A percentile compares a stretch with the other conserved stretches of the same genome.
Evolutionary conservation across 176 grass and related monocot genomes (phyloP).

Genomic region (Musa schizocarpa): DNA sequence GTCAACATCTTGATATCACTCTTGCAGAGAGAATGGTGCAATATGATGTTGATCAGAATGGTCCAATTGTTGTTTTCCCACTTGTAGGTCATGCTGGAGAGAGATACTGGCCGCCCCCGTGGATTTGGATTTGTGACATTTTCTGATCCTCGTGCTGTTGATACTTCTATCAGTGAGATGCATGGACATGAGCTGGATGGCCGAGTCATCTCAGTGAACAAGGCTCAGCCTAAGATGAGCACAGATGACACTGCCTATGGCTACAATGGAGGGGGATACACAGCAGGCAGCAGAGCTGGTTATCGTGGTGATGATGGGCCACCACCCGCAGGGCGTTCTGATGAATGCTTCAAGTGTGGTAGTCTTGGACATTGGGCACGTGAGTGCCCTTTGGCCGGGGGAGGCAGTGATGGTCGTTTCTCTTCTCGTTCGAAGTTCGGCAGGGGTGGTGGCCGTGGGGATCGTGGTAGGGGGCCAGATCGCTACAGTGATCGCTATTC

Average conservation of each 20-base stretch:
- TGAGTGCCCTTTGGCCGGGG: constrained; percentile 49
- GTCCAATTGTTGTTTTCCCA: not conserved
- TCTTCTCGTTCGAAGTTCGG: constrained; percentile 55
- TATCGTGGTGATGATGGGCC: constrained; percentile 66
- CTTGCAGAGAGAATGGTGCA: not conserved
- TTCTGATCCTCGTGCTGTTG: constrained; percentile 43
- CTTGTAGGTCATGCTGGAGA: constrained; percentile 72
- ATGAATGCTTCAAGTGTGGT: constrained; percentile 74
- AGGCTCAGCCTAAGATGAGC: constrained; percentile 60
- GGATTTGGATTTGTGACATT: constrained; percentile 91
- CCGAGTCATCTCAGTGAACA: constrained; percentile 63
- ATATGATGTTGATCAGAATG: not conserved
- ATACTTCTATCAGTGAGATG: constrained; percentile 62
- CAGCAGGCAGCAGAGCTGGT: constrained; percentile 60
- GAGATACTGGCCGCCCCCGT: constrained; percentile 56
- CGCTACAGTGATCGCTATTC: constrained; percentile 61
- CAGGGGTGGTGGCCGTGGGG: constrained; percentile 42
- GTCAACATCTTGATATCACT: too few species aligned
- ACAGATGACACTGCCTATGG: constrained; percentile 45
- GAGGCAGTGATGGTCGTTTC: constrained; percentile 40
- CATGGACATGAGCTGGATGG: constrained; percentile 57
- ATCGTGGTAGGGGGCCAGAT: constrained; percentile 60
- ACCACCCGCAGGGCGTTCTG: constrained; percentile 29
- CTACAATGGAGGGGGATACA: constrained; percentile 29
- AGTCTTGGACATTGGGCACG: constrained; percentile 59